Evolutionary conservation across 2,329 filamentous ascomycete species (phyloP).

Genomic region (Cladosporium austrohemisphaericum): DNA sequence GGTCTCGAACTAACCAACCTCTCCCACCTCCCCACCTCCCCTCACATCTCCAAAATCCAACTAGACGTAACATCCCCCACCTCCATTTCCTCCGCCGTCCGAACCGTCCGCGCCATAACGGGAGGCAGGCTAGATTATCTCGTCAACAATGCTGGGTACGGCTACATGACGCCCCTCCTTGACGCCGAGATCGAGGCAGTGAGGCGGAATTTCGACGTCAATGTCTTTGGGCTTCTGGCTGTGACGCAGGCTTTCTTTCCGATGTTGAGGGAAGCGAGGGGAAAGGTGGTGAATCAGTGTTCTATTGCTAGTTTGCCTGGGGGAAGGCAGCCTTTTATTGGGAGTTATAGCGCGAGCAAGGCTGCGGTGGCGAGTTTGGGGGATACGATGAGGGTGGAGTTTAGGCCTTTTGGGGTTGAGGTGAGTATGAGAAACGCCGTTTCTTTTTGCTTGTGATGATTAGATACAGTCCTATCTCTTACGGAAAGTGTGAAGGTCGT

Average conservation of each 20-base stretch:
- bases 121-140: constrained; percentile 43
- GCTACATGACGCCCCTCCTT: constrained; percentile 27
- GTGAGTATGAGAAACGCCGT: no score
- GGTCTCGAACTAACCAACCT: constrained; percentile 28
- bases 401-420: constrained; percentile 29
- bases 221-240: constrained; percentile 44
- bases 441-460: no score
- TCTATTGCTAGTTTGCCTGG: constrained; percentile 28
- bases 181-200: constrained; percentile 39
- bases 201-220: constrained; percentile 49
- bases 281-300: constrained; percentile 38
- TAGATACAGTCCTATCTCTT: not conserved
- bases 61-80: constrained; percentile 42
- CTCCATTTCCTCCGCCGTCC: constrained; percentile 35
- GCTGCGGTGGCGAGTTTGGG: constrained; percentile 24
- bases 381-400: constrained; percentile 27
- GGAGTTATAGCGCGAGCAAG: constrained; percentile 34
- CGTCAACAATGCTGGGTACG: constrained; percentile 47
- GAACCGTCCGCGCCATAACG: constrained; percentile 25
- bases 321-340: constrained; percentile 26
- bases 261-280: constrained; percentile 37
- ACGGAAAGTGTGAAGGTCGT: no score
- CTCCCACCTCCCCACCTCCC: constrained; percentile 19
- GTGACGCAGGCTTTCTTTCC: constrained; percentile 47
- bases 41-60: constrained; percentile 28